A percentile compares a stretch with the other conserved stretches of the same genome.
Conservation (phyloP, 1,284 basidiomycete species). For the Malassezia caprae region DNA sequence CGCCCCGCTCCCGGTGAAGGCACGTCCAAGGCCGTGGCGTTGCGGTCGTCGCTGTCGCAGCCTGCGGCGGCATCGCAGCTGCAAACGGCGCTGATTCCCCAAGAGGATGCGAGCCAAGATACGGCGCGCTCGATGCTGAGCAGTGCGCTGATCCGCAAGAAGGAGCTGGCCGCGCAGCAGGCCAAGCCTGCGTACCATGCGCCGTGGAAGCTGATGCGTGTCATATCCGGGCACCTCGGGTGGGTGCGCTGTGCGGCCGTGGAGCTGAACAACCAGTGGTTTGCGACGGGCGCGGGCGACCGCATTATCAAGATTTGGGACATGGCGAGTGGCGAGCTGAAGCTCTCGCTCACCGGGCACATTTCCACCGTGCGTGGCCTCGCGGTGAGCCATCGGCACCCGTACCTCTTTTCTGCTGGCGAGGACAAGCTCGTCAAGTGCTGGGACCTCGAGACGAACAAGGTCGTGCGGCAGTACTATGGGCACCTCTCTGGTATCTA, state of each 20-base stretch:
- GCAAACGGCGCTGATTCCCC: conserved; percentile 16
- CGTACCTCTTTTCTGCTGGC: conserved; percentile 91
- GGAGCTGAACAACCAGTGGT: conserved; percentile 97
- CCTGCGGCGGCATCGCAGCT: conserved; percentile 12
- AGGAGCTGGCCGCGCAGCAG: conserved; percentile 56
- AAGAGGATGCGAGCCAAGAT: conserved; percentile 20
- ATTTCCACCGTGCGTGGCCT: conserved; percentile 92
- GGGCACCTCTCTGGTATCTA: conserved; percentile 96
- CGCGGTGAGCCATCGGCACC: conserved; percentile 81
- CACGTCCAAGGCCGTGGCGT: conserved; percentile 13
- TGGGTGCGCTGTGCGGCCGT: conserved; percentile 96
- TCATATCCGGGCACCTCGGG: conserved; percentile 93
- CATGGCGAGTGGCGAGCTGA: conserved; percentile 85
- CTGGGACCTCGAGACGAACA: conserved; percentile 98
- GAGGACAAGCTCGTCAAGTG: conserved; percentile 99
- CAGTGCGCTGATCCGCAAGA: conserved; percentile 39
- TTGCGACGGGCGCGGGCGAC: conserved; percentile 93
- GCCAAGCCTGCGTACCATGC: conserved; percentile 91
- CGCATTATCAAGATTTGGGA: conserved; percentile 99
- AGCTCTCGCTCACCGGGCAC: conserved; percentile 88
- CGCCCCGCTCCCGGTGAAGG: conserved; percentile 3
- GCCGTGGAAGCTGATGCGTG: conserved; percentile 83
- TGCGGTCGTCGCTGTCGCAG: conserved; percentile 7
- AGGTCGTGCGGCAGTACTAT: conserved; percentile 95
- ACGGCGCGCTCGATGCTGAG: conserved; percentile 24